Evolutionary conservation across 83 land plant species (phyloP).

Genomic region (Picea mariana): DNA sequence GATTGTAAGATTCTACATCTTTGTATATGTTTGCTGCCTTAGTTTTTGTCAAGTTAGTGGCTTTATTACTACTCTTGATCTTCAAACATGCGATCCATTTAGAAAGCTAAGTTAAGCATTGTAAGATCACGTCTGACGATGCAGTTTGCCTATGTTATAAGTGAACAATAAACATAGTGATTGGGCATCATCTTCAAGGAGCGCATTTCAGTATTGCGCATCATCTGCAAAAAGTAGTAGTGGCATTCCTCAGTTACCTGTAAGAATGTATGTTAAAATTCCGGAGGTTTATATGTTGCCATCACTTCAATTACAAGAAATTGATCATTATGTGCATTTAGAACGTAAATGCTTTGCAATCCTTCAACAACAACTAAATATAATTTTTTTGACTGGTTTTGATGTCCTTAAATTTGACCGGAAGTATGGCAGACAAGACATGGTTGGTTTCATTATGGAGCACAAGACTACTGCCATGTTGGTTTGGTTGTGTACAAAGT

Average conservation of each 20-base stretch:
- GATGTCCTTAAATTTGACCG: background rate
- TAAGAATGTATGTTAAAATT: no score
- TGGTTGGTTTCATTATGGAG: background rate
- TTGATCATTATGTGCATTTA: no score
- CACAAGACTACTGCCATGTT: background rate
- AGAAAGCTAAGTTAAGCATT: background rate
- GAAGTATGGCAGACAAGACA: background rate
- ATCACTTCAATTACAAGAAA: no score
- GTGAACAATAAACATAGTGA: no score
- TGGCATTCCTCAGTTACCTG: background rate
- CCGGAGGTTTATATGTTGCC: no score
- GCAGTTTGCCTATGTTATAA: background rate
- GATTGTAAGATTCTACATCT: background rate
- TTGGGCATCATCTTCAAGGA: background rate
- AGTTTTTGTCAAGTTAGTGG: background rate
- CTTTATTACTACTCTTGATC: background rate
- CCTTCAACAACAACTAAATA: background rate
- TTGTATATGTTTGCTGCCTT: background rate
- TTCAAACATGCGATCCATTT: conserved; percentile 4
- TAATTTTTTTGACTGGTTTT: background rate
- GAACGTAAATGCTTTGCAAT: background rate
- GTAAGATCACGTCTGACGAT: background rate
- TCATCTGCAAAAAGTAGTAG: no score
- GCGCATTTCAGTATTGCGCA: background rate
- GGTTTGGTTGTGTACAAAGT: background rate